phyloP scores from a whole-genome alignment of 352 stramenopile genomes.

The Pythium aphanidermatum region DNA sequence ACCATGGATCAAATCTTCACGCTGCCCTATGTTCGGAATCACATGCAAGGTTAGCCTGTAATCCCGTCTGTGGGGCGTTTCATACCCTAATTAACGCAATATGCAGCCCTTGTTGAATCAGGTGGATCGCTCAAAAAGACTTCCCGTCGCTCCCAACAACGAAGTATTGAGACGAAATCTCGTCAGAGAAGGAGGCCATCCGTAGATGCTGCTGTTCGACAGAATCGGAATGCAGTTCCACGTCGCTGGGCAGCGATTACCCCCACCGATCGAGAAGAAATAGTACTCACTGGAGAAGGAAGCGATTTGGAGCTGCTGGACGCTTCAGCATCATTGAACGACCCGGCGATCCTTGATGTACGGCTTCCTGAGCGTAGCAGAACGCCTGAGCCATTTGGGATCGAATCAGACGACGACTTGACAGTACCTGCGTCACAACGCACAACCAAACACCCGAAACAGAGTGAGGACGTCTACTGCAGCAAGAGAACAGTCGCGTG shows the following conservation, averaged over 20 bases:
- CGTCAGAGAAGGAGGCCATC: no score
- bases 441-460: conserved; percentile 1
- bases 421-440: neutral
- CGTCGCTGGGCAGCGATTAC: conserved; percentile 45
- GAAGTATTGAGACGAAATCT: conserved; percentile 33
- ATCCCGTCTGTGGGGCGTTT: no score
- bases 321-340: conserved; percentile 26
- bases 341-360: conserved; percentile 44
- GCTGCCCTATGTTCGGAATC: conserved; percentile 64
- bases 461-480: no score
- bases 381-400: conserved; percentile 43
- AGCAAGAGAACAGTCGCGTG: no score
- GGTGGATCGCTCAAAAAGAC: conserved; percentile 51
- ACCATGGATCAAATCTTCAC: conserved; percentile 74
- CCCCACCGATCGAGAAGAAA: conserved; percentile 30
- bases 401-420: conserved; percentile 13
- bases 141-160: conserved; percentile 26
- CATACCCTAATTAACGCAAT: neutral
- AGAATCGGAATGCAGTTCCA: no score
- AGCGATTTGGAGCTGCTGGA: conserved; percentile 49
- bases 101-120: conserved; percentile 38
- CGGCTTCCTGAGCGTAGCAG: conserved; percentile 49
- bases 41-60: conserved; percentile 48
- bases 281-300: conserved; percentile 18
- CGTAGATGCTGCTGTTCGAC: no score